These are phyloP conservation scores for Metschnikowia anglica DNA, from an alignment of 805 yeast genomes.

Conservation along the genomic window DNA sequence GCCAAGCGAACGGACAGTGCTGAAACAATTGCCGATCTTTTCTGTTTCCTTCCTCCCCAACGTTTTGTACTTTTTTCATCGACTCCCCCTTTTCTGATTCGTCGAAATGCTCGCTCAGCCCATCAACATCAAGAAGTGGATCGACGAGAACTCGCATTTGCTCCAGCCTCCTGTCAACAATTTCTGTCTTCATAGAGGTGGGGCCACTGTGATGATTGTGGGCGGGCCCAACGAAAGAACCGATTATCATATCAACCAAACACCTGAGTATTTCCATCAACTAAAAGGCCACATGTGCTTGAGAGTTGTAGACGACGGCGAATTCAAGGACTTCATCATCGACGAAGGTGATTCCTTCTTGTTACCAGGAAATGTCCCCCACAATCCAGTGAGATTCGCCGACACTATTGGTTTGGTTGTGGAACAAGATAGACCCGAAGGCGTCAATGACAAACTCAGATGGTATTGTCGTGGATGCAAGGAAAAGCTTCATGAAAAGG, in stretches of 20 bases:
- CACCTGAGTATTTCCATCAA: conserved; percentile 92
- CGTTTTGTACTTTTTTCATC: too few species aligned
- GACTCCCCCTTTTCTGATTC: not conserved
- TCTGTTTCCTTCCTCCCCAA: too few species aligned
- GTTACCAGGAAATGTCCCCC: conserved; percentile 83
- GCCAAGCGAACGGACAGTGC: not conserved
- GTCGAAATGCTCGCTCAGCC: conserved; percentile 57
- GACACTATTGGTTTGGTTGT: conserved; percentile 87
- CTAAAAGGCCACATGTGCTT: conserved; percentile 83
- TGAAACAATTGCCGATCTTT: too few species aligned
- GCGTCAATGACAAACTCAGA: conserved; percentile 66
- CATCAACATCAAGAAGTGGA: conserved; percentile 78
- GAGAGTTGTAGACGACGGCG: conserved; percentile 70
- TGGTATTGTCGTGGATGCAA: conserved; percentile 84
- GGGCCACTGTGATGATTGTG: conserved; percentile 91
- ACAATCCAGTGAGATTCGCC: conserved; percentile 83
- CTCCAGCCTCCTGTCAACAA: conserved; percentile 92
- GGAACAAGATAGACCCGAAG: conserved; percentile 85
- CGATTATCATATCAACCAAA: conserved; percentile 89
- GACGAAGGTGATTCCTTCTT: conserved; percentile 87
- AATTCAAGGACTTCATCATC: conserved; percentile 71
- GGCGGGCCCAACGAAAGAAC: conserved; percentile 96
- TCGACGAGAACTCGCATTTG: conserved; percentile 68
- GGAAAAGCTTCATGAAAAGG: conserved; percentile 62
- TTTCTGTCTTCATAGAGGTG: conserved; percentile 85